These are phyloP conservation scores for Balansia obtecta DNA, from an alignment of 2,329 filamentous ascomycete genomes.

Conservation along the genomic window DNA sequence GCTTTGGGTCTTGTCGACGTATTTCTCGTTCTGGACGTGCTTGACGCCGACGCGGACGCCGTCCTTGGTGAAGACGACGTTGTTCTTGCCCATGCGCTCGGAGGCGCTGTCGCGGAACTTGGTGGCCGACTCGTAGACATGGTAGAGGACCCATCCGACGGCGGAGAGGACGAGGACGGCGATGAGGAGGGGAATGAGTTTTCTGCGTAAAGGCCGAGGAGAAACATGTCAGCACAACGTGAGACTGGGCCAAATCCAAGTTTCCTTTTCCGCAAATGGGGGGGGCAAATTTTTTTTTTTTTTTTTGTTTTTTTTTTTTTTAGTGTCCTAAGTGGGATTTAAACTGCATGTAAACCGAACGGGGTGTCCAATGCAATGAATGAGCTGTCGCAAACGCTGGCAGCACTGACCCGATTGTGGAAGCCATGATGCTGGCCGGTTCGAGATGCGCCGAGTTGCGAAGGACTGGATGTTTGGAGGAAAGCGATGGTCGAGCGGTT, in stretches of 20 bases:
- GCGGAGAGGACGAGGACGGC: slow-evolving; percentile 41
- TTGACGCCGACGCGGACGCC: slow-evolving; percentile 61
- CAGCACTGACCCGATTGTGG: too few species aligned
- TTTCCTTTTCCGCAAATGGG: background rate
- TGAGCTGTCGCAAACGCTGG: too few species aligned
- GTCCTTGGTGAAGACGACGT: slow-evolving; percentile 64
- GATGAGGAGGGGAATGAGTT: slow-evolving; percentile 55
- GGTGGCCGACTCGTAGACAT: slow-evolving; percentile 55
- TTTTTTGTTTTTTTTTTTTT: too few species aligned
- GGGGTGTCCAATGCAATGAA: too few species aligned
- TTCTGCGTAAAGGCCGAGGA: slow-evolving; percentile 21
- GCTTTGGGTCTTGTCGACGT: slow-evolving; percentile 62
- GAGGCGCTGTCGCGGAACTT: slow-evolving; percentile 54
- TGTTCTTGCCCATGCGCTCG: slow-evolving; percentile 62
- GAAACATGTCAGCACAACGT: too few species aligned
- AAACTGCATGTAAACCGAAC: too few species aligned
- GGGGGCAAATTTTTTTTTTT: too few species aligned
- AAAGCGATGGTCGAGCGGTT: too few species aligned
- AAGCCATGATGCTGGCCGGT: too few species aligned
- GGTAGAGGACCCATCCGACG: slow-evolving; percentile 57
- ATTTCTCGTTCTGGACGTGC: slow-evolving; percentile 54
- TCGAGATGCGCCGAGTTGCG: too few species aligned
- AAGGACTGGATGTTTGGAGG: too few species aligned
- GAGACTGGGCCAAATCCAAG: background rate
- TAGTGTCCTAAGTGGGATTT: too few species aligned